Evolutionary conservation across 2,329 filamentous ascomycete species (phyloP).

Genomic region (Capronia americana): DNA sequence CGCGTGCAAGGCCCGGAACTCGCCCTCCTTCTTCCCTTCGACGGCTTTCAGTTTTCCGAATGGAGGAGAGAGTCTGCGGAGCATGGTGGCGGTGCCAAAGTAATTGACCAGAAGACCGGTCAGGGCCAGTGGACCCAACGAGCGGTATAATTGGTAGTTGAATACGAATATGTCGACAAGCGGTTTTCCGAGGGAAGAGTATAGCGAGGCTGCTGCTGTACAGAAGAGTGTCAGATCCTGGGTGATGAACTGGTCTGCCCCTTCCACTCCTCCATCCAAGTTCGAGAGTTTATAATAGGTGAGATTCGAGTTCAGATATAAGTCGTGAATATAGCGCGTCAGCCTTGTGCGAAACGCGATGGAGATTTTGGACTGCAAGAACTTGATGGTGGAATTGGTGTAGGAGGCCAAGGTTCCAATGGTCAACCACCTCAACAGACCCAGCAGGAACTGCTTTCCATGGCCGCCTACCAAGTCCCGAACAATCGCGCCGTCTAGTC

Average conservation of each 20-base stretch:
- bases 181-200: conserved; percentile 96
- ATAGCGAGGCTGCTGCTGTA: conserved; percentile 85
- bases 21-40: conserved; percentile 91
- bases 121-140: conserved; percentile 84
- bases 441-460: conserved; percentile 84
- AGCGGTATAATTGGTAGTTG: conserved; percentile 95
- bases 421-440: conserved; percentile 92
- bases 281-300: conserved; percentile 97
- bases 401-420: conserved; percentile 93
- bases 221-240: conserved; percentile 97
- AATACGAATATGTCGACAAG: conserved; percentile 97
- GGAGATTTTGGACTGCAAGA: conserved; percentile 94
- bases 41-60: conserved; percentile 97
- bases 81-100: conserved; percentile 87
- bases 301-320: conserved; percentile 92
- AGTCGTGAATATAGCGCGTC: conserved; percentile 94
- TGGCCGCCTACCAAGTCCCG: conserved; percentile 95
- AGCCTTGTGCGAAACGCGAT: conserved; percentile 96
- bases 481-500: conserved; percentile 94
- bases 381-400: conserved; percentile 99
- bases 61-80: conserved; percentile 86
- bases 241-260: conserved; percentile 95
- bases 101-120: conserved; percentile 90
- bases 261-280: conserved; percentile 87
- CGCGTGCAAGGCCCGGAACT: conserved; percentile 89